Evolutionary conservation across 257 asterid species (phyloP).

Genomic region (Scutellaria barbata): DNA sequence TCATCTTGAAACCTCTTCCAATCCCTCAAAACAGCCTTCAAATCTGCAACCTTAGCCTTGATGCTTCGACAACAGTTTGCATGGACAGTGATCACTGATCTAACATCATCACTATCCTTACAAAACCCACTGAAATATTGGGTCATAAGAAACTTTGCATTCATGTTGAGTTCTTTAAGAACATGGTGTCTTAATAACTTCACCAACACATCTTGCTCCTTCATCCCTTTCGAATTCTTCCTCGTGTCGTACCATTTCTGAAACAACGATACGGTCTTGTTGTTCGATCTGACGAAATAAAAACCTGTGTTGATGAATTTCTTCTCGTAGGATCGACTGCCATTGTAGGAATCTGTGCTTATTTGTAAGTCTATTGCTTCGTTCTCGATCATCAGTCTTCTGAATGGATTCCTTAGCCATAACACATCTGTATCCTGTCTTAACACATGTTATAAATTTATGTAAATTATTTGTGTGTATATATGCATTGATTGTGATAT

Average conservation of each 20-base stretch:
- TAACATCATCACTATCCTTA: constrained; percentile 39
- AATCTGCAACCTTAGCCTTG: constrained; percentile 60
- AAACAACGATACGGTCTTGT: constrained; percentile 54
- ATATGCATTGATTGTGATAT: too few relatives aligned
- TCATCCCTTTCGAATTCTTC: constrained; percentile 46
- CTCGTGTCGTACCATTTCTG: constrained; percentile 57
- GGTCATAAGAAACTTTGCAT: constrained; percentile 47
- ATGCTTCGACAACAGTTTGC: constrained; percentile 75
- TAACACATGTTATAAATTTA: too few relatives aligned
- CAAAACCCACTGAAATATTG: constrained; percentile 68
- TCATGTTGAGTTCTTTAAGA: constrained; percentile 32
- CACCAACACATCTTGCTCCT: constrained; percentile 71
- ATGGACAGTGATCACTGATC: constrained; percentile 55
- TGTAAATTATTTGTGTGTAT: too few relatives aligned
- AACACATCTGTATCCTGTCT: constrained; percentile 63
- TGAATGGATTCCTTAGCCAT: constrained; percentile 72
- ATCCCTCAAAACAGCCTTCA: constrained; percentile 55
- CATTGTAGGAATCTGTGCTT: constrained; percentile 56
- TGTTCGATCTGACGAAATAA: constrained; percentile 56
- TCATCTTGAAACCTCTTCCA: constrained; percentile 49
- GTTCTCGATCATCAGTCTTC: constrained; percentile 34
- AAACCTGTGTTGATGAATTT: constrained; percentile 72
- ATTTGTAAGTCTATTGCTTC: constrained; percentile 54
- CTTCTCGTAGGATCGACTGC: constrained; percentile 39
- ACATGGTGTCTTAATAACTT: constrained; percentile 27